Percentiles rank a stretch among this genome's conserved stretches.
phyloP scores from a whole-genome alignment of 129 eudicot genomes.

The Chrysanthemum seticuspe region DNA sequence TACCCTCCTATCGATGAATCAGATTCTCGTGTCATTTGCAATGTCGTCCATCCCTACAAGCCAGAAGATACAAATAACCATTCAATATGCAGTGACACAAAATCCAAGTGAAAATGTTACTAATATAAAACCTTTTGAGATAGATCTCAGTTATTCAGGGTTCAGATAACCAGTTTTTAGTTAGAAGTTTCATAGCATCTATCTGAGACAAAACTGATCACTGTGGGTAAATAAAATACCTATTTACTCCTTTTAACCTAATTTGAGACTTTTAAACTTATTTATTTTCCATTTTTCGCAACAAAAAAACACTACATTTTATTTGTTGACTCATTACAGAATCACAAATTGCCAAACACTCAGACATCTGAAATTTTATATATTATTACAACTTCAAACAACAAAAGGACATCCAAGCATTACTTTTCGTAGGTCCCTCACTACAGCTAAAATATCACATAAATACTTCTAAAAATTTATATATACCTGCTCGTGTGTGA shows the following conservation, averaged over 20 bases:
- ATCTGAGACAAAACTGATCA: too few species aligned
- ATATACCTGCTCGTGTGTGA: constrained; percentile 82
- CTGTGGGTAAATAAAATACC: too few species aligned
- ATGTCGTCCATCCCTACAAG: constrained; percentile 76
- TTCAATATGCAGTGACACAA: too few species aligned
- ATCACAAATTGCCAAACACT: not conserved
- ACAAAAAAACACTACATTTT: too few species aligned
- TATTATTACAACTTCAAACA: not conserved
- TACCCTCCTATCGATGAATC: constrained; percentile 49
- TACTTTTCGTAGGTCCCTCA: too few species aligned
- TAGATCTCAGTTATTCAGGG: too few species aligned
- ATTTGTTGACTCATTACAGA: not conserved
- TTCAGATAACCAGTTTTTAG: not conserved
- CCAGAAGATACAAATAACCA: constrained; percentile 14
- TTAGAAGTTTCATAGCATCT: too few species aligned
- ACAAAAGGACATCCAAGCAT: not conserved
- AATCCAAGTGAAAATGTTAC: not conserved
- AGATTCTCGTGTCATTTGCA: constrained; percentile 73
- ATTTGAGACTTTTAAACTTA: not conserved
- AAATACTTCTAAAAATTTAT: not conserved
- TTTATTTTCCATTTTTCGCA: not conserved
- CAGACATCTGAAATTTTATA: not conserved
- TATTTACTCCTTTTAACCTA: not conserved
- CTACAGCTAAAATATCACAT: too few species aligned
- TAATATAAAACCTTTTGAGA: too few species aligned